Base-by-base conservation (phyloP, 139 green algal species). In the Yamagishiella unicocca region DNA sequence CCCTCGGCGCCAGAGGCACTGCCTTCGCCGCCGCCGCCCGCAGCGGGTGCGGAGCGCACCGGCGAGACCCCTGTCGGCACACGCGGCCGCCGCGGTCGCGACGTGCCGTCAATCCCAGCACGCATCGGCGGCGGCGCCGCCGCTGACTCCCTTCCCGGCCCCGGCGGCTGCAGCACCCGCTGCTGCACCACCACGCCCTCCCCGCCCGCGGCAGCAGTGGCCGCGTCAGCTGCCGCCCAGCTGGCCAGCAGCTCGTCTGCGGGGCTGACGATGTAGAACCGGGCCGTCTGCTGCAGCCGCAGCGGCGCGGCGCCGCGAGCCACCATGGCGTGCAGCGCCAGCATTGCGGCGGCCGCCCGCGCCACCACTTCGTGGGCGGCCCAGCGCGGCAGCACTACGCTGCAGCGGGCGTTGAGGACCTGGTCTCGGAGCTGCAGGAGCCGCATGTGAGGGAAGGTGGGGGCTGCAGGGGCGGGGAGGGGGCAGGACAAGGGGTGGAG, bases 361-460 rank as follows among this genome's bases (percentile, higher is more conserved):
- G n/a, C 8, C 75, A 68, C 75, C 46, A 82, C 46, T 6, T 17
- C 46, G 8, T 31, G 31, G 6, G 10, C 17, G 24, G 25, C 75
- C 33, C 46, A 70, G 50, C 75, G 75, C 3, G 50, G 75, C n/a
- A 82, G 46, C 21, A 82, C 8, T 50, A 82, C 50, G 46, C 75
- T 70, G 75, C 75, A 82, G 75, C 75, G 75, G 31, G 33, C 14
- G 50, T 17, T 50, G 31, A 82, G 7, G 31, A 82, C 75, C 75
- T 33, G 50, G 33, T 61, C 50, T 17, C 31, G 9, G 12, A 78
- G 70, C 38, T 37, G 70, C 70, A 46, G 37, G 12, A 78, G 37
- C 8, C 38, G 22, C 70, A 55, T 78, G 37, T 46, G 31, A 21
- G 35, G 66, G 10, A 1, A 33, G 1, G 3, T 8, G 33, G 66